Base-by-base conservation (phyloP, 225 moss, liverwort and hornwort genomes). In the Physcomitrium patens region DNA sequence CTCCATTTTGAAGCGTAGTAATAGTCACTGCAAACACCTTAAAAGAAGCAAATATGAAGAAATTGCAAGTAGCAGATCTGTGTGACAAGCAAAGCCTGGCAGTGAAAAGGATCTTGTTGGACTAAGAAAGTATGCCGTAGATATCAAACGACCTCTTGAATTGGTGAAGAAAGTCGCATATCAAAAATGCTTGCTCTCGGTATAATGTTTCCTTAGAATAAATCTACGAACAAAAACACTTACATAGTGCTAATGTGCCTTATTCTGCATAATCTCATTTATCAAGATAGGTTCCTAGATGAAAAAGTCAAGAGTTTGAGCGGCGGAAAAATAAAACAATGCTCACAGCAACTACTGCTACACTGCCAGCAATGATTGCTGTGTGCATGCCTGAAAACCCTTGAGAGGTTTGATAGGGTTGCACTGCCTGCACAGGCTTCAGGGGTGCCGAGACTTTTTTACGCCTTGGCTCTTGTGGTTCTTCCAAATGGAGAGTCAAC, bases 401-500 rank as follows among this genome's bases (percentile, higher is more conserved):
- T 70, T 79, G 80, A 10, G 74, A 49, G 59, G 37, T 54, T 31
- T 75, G 75, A 63, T 37, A 37, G 31, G 31, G 2, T 37, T 37
- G 31, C 31, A 70, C 71, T 42, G 76, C 83, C 65, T 64, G 79
- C 28, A 79, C 47, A 14, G 80, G 63, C 68, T 67, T 80, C 5
- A 79, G 68, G 37, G 75, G 26, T 43, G 64, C 60, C 53, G 63
- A 10, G 60, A 48, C 2, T 60, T 81, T 84, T 63, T 80, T 80
- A 68, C 81, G 71, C 9, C 75, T 58, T 27, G 81, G 72, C 77
- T 77, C 80, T 37, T 37, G 31, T 37, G 31, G 31, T 37, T 37
- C 31, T 71, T 88, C 88, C 48, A 88, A 73, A 77, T 85, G 88
- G 58, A 88, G 78, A 18, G 88, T 88, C 83, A 88, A 74, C n/a